These are phyloP conservation scores for Multifurca ochricompacta DNA, from an alignment of 768 basidiomycete species.

Conservation along the genomic window DNA sequence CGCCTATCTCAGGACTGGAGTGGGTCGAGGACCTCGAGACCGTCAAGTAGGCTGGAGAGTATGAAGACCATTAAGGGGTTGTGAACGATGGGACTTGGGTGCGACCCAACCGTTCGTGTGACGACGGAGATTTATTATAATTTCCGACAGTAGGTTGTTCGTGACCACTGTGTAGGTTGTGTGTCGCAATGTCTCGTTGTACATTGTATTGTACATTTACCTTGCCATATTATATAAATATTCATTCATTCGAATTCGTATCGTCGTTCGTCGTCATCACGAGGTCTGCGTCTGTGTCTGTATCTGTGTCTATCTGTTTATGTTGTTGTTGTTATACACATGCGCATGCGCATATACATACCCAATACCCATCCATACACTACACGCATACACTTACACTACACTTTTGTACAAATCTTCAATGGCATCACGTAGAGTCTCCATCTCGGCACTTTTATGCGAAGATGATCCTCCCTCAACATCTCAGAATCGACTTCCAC, in stretches of 20 bases:
- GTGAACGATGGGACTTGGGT: conserved; percentile 80
- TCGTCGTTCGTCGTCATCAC: too few species aligned
- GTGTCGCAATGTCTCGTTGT: conserved; percentile 89
- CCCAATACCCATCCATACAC: too few species aligned
- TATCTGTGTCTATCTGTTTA: background rate
- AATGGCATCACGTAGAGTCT: conserved; percentile 64
- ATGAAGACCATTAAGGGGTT: conserved; percentile 29
- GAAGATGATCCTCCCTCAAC: conserved; percentile 28
- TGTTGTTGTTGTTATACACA: background rate
- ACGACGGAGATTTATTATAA: conserved; percentile 25
- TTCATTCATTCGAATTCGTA: conserved; percentile 17
- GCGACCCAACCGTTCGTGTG: conserved; percentile 47
- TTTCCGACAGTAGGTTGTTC: conserved; percentile 47
- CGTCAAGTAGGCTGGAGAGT: conserved; percentile 78
- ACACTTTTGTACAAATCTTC: too few species aligned
- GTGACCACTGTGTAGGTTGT: conserved; percentile 57
- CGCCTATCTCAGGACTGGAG: conserved; percentile 59
- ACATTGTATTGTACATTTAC: too few species aligned
- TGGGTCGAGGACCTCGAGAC: conserved; percentile 83
- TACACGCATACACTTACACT: too few species aligned
- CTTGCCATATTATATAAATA: too few species aligned
- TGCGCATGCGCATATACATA: too few species aligned
- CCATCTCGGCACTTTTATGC: conserved; percentile 70
- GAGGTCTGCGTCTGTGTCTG: conserved; percentile 14
- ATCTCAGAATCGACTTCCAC: background rate